Evolutionary conservation across 352 stramenopile genomes (phyloP).

Genomic region (Globisporangium megalacanthum): DNA sequence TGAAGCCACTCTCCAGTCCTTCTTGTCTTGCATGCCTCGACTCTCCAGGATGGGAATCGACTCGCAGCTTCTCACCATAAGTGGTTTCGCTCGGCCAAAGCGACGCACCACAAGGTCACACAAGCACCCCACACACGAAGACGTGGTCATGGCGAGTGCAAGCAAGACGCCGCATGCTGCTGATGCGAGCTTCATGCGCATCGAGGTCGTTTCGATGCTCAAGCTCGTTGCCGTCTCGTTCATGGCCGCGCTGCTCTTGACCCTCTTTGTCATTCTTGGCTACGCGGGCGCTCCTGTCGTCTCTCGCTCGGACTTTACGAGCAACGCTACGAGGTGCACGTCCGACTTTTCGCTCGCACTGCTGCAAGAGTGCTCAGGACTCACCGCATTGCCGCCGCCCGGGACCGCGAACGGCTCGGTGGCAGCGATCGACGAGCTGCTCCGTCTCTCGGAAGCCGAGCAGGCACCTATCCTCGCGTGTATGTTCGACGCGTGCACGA

Average conservation of each 20-base stretch:
- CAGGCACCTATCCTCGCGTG: constrained; percentile 31
- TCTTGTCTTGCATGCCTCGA: no score
- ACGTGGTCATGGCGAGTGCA: neutral
- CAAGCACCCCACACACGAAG: neutral
- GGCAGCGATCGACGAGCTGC: constrained; percentile 32
- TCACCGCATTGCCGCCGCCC: constrained; percentile 4
- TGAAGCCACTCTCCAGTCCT: no score
- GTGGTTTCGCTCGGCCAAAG: neutral
- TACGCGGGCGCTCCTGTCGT: constrained; percentile 33
- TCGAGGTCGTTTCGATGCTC: constrained; percentile 56
- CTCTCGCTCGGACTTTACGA: constrained; percentile 45
- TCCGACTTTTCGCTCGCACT: constrained; percentile 40
- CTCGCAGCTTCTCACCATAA: neutral
- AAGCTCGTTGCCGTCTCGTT: constrained; percentile 34
- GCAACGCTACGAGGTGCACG: constrained; percentile 38
- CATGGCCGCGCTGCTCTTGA: constrained; percentile 22
- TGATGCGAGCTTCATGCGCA: constrained; percentile 56
- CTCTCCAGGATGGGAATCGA: no score
- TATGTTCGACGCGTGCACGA: constrained; percentile 49
- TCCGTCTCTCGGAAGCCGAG: constrained; percentile 25
- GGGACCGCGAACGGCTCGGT: constrained; percentile 20
- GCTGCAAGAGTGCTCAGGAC: constrained; percentile 26
- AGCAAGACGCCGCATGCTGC: constrained; percentile 1
- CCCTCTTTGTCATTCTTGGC: constrained; percentile 42
- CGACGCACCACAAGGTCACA: neutral